Percentiles rank a stretch among this genome's conserved stretches.
phyloP scores from a whole-genome alignment of 371 early-diverging fungal genomes.

The Thermomucor indicae-seudaticae region DNA sequence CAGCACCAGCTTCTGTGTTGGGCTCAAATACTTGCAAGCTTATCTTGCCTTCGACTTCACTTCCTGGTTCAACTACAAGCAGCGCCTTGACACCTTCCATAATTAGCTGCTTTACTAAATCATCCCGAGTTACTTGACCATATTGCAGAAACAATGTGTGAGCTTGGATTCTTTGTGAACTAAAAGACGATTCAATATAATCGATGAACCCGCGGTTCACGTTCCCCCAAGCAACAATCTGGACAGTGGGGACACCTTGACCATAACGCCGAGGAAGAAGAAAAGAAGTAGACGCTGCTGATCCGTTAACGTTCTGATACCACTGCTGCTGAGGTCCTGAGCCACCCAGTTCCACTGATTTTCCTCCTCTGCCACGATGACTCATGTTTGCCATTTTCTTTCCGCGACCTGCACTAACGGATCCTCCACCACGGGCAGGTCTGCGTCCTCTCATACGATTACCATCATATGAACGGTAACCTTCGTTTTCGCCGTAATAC shows the following conservation, averaged over 20 bases:
- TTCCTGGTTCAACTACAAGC: constrained; percentile 40
- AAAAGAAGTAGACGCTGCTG: neutral
- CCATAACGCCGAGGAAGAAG: constrained; percentile 1
- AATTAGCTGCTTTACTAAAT: constrained; percentile 29
- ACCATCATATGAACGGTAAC: no score
- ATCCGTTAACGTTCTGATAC: no score
- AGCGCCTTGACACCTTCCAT: constrained; percentile 53
- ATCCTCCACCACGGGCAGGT: no score
- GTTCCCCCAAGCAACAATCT: constrained; percentile 15
- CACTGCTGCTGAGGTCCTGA: no score
- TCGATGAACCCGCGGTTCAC: constrained; percentile 7
- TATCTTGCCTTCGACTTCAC: constrained; percentile 27
- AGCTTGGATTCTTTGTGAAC: constrained; percentile 3
- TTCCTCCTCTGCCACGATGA: no score
- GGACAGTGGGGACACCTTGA: constrained; percentile 14
- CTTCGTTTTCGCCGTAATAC: no score
- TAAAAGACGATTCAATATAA: constrained; percentile 16
- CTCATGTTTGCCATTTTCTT: no score
- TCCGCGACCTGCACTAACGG: no score
- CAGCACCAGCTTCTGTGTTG: constrained; percentile 3
- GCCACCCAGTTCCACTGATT: no score
- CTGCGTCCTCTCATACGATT: no score
- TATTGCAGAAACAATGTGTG: constrained; percentile 11
- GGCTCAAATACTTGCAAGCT: constrained; percentile 33
- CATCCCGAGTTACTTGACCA: constrained; percentile 9